Base-by-base conservation (phyloP, 768 basidiomycete genomes). In the Lentinula sp. region DNA sequence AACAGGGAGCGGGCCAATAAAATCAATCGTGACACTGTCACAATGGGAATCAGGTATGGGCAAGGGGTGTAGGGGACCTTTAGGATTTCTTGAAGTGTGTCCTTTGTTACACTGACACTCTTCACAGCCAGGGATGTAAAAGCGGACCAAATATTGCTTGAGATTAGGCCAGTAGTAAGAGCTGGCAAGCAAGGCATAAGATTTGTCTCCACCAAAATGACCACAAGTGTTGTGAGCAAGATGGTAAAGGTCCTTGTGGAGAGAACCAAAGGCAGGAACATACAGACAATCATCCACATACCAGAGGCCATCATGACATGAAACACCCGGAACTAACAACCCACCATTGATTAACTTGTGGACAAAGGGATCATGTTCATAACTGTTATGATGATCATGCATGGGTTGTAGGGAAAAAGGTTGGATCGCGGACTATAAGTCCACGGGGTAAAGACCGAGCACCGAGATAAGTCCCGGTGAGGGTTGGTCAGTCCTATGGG, bases 101-200 rank as follows among this genome's bases (percentile, higher is more conserved):
- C 62, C 52, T 57, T 77, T 76, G 64, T 74, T 70, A 0, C 68
- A 54, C 46, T 71, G 68, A 46, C 75, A 77, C 0, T 65, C 57
- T 0, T 54, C 35, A 39, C 67, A 67, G n/a, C 50, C 56, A 1
- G 65, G 65, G 7, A 75, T 61, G 50, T 74, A 74, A 18, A 64
- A 21, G 0, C 51, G 15, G 21, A 66, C 64, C 0, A 72, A 59
- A 28, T 69, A 67, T 0, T 31, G 23, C 1, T 67, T 60, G 69
- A 71, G 70, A 56, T 67, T 61, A 63, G 62, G 48, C 64, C 67
- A 51, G 40, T 66, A 69, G 39, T 54, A 67, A 5, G 64, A 60
- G 1, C 53, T 8, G 0, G 45, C 6, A 0, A 71, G 53, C 5
- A 54, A 10, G 4, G 58, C 58, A 46, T 67, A 66, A 0, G 56